A percentile compares a stretch with the other conserved stretches of the same genome.
phyloP scores from a whole-genome alignment of 2,329 filamentous ascomycete species.

The Nothophoma quercina region DNA sequence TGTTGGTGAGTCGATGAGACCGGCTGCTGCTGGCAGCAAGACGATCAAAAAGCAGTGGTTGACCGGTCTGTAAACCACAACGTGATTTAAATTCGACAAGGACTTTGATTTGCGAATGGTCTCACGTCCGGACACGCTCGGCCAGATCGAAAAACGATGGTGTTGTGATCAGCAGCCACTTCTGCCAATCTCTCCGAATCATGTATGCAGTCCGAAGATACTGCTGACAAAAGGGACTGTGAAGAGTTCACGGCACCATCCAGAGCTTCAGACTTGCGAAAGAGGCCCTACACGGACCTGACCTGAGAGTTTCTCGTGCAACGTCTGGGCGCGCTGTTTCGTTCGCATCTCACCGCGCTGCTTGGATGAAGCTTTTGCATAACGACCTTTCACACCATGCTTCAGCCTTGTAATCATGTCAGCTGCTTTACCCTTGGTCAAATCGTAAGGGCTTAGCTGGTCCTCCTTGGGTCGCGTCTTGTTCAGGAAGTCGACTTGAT shows the following conservation, averaged over 20 bases:
- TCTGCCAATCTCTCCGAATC: not conserved
- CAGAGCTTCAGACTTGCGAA: not conserved
- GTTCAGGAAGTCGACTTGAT: constrained; percentile 74
- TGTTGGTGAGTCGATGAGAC: no score
- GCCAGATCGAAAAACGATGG: not conserved
- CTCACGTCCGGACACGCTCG: not conserved
- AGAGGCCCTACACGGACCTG: constrained; percentile 59
- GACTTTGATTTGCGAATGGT: not conserved
- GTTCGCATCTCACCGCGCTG: constrained; percentile 35
- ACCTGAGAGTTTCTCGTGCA: constrained; percentile 51
- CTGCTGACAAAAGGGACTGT: not conserved
- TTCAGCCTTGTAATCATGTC: constrained; percentile 95
- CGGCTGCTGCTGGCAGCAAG: no score
- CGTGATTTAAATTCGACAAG: not conserved
- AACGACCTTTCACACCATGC: constrained; percentile 75
- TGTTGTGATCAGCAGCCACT: not conserved
- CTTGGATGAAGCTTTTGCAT: constrained; percentile 46
- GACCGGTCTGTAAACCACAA: no score
- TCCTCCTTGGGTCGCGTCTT: constrained; percentile 65
- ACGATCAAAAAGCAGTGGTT: no score
- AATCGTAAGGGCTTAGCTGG: constrained; percentile 60
- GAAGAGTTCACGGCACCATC: not conserved
- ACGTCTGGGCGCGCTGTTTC: constrained; percentile 58
- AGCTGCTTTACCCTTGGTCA: constrained; percentile 81
- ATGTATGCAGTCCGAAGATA: not conserved